phyloP scores from a whole-genome alignment of 768 basidiomycete genomes.

The Coprinopsis sp. region DNA sequence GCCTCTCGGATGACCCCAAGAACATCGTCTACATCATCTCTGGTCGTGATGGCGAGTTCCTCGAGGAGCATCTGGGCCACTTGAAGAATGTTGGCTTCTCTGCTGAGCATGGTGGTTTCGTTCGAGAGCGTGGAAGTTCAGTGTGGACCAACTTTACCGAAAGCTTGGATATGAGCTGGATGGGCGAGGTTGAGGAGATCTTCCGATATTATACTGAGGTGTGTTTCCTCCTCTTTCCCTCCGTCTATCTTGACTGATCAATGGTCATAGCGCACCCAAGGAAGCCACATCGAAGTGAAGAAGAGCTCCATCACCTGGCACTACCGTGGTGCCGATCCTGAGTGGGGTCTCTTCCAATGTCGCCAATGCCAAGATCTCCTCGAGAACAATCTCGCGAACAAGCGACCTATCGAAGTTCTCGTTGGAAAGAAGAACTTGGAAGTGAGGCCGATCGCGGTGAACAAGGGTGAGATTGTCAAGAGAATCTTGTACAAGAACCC shows the following conservation, averaged over 20 bases:
- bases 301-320: constrained; percentile 99
- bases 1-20: constrained; percentile 71
- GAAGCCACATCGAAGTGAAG: constrained; percentile 95
- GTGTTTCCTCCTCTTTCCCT: constrained; percentile 5
- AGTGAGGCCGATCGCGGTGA: constrained; percentile 90
- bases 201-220: constrained; percentile 96
- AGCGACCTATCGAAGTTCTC: constrained; percentile 93
- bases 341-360: constrained; percentile 95
- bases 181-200: constrained; percentile 91
- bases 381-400: constrained; percentile 89
- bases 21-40: constrained; percentile 98
- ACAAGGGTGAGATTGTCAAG: constrained; percentile 99
- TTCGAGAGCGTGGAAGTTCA: constrained; percentile 60
- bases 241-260: constrained; percentile 9
- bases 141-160: constrained; percentile 90
- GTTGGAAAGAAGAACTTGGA: constrained; percentile 99
- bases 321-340: constrained; percentile 87
- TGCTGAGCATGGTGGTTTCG: constrained; percentile 94
- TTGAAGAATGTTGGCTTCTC: constrained; percentile 80
- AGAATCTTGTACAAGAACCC: constrained; percentile 89
- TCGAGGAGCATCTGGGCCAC: constrained; percentile 88
- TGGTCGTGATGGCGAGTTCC: constrained; percentile 88
- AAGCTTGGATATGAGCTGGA: constrained; percentile 95
- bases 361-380: constrained; percentile 94
- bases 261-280: constrained; percentile 68